Base-by-base conservation (phyloP, 768 basidiomycete species). In the Xanthoconium purpureum region DNA sequence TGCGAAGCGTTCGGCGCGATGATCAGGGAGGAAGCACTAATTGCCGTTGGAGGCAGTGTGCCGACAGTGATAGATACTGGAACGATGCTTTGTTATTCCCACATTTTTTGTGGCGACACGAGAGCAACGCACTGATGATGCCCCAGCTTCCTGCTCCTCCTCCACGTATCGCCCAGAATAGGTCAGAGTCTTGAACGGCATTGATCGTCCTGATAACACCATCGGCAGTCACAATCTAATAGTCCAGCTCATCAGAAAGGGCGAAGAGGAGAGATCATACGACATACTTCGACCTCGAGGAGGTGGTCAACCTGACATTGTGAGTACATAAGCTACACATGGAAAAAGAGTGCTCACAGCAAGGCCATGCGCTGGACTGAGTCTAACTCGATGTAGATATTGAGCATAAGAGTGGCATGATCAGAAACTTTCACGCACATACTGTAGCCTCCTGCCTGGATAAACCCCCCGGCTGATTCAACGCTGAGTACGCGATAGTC, bases 121-220 rank as follows among this genome's bases (percentile, higher is more conserved):
- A 6, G 35, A 43, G 4, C 6, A 13, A 65, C 63, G 3, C 24
- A 65, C 63, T 73, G 24, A 81, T 70, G 42, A 82, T 71, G 24
- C 78, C 81, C 59, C 69, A 82, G 11, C 75, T 81, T 14, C 79
- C 77, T 1, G 78, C 80, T 5, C 81, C 81, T 5, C 77, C 79
- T 0, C 81, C 81, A 39, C 82, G 72, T 24, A 83, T 60, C 0
- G 82, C 83, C 77, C 79, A 83, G 64, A 80, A 83, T 0, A 84
- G 70, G 50, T 82, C 78, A 8, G 69, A 15, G 60, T 81, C 71
- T 45, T 72, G 68, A 55, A 69, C 68, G 0, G 65, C 59, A 60
- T 81, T 83, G 35, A 73, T 75, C 2, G 60, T 73, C 44, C 77
- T 64, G 36, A 73, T 57, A 2, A 66, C 54, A 9, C 80, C 80